Evolutionary conservation across 805 yeast genomes (phyloP).

Genomic region (Yamadazyma akitaensis): DNA sequence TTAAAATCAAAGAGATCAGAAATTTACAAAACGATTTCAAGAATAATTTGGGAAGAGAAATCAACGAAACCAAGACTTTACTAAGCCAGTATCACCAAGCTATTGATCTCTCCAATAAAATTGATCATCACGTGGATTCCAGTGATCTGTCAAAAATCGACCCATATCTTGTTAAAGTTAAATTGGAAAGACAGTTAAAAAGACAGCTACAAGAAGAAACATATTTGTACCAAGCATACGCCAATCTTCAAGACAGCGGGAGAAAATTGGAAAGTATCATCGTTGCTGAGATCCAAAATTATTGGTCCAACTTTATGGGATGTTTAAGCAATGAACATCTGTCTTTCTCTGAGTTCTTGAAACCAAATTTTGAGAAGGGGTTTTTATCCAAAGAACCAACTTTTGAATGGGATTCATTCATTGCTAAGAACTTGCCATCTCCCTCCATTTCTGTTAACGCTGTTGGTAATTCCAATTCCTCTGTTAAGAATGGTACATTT

Average conservation of each 20-base stretch:
- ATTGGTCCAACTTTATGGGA: conserved; percentile 68
- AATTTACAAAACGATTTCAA: conserved; percentile 81
- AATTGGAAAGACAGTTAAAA: conserved; percentile 72
- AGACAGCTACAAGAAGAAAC: conserved; percentile 81
- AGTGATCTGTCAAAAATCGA: conserved; percentile 51
- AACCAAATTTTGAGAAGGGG: conserved; percentile 52
- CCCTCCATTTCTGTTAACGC: conserved; percentile 25
- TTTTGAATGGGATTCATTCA: conserved; percentile 86
- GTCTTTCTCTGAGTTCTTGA: conserved; percentile 60
- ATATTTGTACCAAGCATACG: conserved; percentile 81
- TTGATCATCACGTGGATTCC: conserved; percentile 22
- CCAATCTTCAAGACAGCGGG: conserved; percentile 84
- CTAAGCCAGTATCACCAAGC: conserved; percentile 55
- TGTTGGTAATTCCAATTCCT: conserved; percentile 23
- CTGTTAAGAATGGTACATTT: conserved; percentile 33
- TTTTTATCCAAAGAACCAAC: conserved; percentile 74
- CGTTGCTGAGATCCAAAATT: conserved; percentile 79
- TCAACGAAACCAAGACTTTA: conserved; percentile 32
- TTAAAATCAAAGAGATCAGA: conserved; percentile 85
- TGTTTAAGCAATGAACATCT: conserved; percentile 71
- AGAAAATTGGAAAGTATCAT: conserved; percentile 84
- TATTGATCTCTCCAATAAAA: conserved; percentile 56
- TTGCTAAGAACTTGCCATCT: conserved; percentile 57
- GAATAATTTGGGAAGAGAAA: conserved; percentile 65
- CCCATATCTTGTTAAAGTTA: conserved; percentile 73